A percentile compares a stretch with the other conserved stretches of the same genome.
phyloP scores from a whole-genome alignment of 805 yeast species.

The Lipomyces sp. region DNA sequence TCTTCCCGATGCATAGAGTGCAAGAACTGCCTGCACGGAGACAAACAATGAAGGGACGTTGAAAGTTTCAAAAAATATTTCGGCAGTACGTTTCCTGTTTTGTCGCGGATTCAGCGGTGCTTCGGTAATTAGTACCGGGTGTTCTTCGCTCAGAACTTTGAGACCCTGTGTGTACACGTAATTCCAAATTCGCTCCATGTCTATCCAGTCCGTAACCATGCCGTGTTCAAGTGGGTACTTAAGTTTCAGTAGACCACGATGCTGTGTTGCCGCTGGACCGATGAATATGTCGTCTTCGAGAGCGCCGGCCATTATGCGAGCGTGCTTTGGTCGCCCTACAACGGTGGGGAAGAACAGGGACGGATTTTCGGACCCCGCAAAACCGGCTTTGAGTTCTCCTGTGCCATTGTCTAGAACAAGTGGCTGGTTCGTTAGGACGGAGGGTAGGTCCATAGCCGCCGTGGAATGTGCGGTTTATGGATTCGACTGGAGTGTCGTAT shows the following conservation, averaged over 20 bases:
- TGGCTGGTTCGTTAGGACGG: constrained; percentile 60
- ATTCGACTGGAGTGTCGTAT: background rate
- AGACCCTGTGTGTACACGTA: constrained; percentile 64
- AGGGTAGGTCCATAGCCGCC: constrained; percentile 24
- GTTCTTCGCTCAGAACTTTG: constrained; percentile 62
- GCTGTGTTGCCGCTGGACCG: constrained; percentile 70
- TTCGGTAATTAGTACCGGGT: constrained; percentile 85
- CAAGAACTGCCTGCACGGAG: constrained; percentile 74
- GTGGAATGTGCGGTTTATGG: background rate
- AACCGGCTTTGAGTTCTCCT: constrained; percentile 83
- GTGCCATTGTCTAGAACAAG: constrained; percentile 85
- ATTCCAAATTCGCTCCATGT: constrained; percentile 83
- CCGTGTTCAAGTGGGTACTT: constrained; percentile 82
- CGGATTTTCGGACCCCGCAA: constrained; percentile 90
- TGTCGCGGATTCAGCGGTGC: constrained; percentile 78
- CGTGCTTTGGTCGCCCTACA: constrained; percentile 83
- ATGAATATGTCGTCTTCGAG: constrained; percentile 69
- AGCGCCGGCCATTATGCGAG: constrained; percentile 78
- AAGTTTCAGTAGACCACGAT: constrained; percentile 75
- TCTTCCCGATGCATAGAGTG: constrained; percentile 85
- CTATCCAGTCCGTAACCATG: constrained; percentile 77
- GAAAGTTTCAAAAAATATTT: constrained; percentile 71
- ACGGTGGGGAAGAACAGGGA: constrained; percentile 64
- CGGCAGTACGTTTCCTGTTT: constrained; percentile 66
- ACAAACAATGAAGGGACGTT: constrained; percentile 77